These are phyloP conservation scores for Aureobasidium sp. DNA, from an alignment of 2,329 filamentous ascomycete species.

Conservation along the genomic window DNA sequence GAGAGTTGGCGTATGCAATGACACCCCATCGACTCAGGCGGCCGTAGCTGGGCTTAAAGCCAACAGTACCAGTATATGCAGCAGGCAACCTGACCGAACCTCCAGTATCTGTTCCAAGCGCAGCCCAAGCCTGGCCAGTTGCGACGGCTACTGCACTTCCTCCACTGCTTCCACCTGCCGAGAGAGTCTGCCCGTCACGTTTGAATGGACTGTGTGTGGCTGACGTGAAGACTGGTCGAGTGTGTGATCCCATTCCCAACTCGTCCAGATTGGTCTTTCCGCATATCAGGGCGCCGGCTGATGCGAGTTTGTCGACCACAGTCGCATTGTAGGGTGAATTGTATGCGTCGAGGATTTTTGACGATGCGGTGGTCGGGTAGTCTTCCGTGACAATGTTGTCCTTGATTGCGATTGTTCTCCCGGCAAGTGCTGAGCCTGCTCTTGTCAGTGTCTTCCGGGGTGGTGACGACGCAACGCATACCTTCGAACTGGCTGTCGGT, in stretches of 20 bases:
- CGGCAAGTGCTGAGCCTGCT: conserved; percentile 20
- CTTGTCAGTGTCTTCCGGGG: not conserved
- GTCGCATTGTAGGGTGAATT: conserved; percentile 75
- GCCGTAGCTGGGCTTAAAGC: conserved; percentile 90
- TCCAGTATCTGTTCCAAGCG: conserved; percentile 88
- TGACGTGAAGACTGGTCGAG: conserved; percentile 60
- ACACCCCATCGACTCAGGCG: conserved; percentile 80
- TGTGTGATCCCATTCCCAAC: conserved; percentile 91
- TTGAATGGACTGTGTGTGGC: conserved; percentile 50
- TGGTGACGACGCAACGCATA: not conserved
- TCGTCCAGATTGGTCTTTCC: conserved; percentile 93
- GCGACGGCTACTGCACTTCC: conserved; percentile 84
- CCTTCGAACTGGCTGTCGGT: not conserved
- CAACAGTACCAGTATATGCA: conserved; percentile 74
- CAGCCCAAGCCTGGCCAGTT: conserved; percentile 55
- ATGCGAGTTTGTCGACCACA: conserved; percentile 61
- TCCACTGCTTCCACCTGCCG: conserved; percentile 84
- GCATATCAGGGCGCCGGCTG: conserved; percentile 55
- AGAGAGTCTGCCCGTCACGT: conserved; percentile 36
- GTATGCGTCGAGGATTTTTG: conserved; percentile 61
- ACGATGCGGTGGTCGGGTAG: conserved; percentile 70
- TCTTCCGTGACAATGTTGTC: conserved; percentile 45
- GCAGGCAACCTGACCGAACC: conserved; percentile 83
- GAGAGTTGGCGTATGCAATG: conserved; percentile 83
- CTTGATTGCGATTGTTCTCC: conserved; percentile 40